Conservation (phyloP, 192 early-diverging fungal species). For the Dispira simplex region DNA sequence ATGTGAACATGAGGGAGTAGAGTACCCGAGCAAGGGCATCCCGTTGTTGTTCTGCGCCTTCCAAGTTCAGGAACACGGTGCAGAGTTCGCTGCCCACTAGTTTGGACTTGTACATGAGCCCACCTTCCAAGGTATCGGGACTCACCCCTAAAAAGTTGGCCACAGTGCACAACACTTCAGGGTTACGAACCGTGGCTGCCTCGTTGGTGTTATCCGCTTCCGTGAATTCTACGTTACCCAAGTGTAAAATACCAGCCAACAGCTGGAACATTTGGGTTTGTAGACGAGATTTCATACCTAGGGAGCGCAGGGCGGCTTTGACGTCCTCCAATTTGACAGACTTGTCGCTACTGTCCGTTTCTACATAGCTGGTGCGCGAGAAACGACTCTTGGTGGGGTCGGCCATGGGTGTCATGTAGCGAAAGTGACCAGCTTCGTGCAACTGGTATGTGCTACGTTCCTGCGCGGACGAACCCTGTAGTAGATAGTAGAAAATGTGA, state of each 20-base stretch:
- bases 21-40: slow-evolving; percentile 67
- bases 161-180: slow-evolving; percentile 48
- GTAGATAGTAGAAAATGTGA: slow-evolving; percentile 70
- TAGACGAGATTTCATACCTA: slow-evolving; percentile 45
- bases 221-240: slow-evolving; percentile 82
- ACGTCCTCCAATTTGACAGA: slow-evolving; percentile 43
- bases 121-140: slow-evolving; percentile 44
- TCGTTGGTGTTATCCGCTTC: slow-evolving; percentile 54
- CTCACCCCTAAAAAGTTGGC: slow-evolving; percentile 71
- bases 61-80: slow-evolving; percentile 75
- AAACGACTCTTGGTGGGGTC: slow-evolving; percentile 7
- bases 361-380: slow-evolving; percentile 8
- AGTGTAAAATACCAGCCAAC: slow-evolving; percentile 76
- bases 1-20: slow-evolving; percentile 78
- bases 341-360: slow-evolving; percentile 4
- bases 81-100: slow-evolving; percentile 71
- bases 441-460: slow-evolving; percentile 52
- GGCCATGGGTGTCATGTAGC: slow-evolving; percentile 10
- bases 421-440: slow-evolving; percentile 28
- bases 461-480: slow-evolving; percentile 57
- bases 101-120: slow-evolving; percentile 69
- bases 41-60: slow-evolving; percentile 59
- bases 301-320: slow-evolving; percentile 36
- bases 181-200: slow-evolving; percentile 57
- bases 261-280: slow-evolving; percentile 69